A percentile compares a stretch with the other conserved stretches of the same genome.
Evolutionary conservation across 306 rosid species (phyloP).

Genomic region (Rubus parviflorus): DNA sequence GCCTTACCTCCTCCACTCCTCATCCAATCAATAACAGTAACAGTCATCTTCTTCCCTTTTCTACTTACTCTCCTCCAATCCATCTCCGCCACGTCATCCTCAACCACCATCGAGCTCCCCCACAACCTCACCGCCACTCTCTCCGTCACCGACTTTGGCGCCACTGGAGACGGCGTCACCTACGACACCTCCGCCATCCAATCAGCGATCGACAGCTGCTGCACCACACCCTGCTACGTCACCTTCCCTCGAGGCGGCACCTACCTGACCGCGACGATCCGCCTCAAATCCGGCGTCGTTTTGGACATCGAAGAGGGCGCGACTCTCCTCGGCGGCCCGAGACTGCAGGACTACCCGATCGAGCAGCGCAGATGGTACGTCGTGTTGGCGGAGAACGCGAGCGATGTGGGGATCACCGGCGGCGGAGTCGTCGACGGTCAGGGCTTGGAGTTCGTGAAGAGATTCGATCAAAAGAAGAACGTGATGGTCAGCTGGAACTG

Average conservation of each 20-base stretch:
- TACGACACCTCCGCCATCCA: slow-evolving; percentile 85
- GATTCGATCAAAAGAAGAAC: slow-evolving; percentile 69
- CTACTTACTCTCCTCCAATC: slow-evolving; percentile 37
- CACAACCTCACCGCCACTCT: slow-evolving; percentile 24
- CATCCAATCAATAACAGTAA: not conserved
- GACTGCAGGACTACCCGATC: slow-evolving; percentile 58
- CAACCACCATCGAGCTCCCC: not conserved
- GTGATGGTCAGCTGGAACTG: slow-evolving; percentile 93
- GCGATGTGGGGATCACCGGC: slow-evolving; percentile 69
- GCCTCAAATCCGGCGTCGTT: slow-evolving; percentile 69
- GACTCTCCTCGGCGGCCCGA: slow-evolving; percentile 61
- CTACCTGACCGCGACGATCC: slow-evolving; percentile 77
- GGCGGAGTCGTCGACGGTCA: slow-evolving; percentile 95
- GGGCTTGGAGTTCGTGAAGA: slow-evolving; percentile 65
- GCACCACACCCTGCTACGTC: slow-evolving; percentile 43
- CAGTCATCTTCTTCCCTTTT: slow-evolving; percentile 14
- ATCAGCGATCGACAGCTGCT: slow-evolving; percentile 73
- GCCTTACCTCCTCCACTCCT: not conserved
- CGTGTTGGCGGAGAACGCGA: slow-evolving; percentile 80
- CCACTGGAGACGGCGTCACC: slow-evolving; percentile 64
- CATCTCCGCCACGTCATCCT: slow-evolving; percentile 31
- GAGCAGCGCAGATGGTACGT: slow-evolving; percentile 71
- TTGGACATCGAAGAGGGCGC: slow-evolving; percentile 62
- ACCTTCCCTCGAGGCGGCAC: slow-evolving; percentile 70
- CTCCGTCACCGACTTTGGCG: slow-evolving; percentile 73